Percentiles rank a stretch among this genome's conserved stretches.
Evolutionary conservation across 73 alveolate species (phyloP).

Genomic region (Tetrahymena thermophila): DNA sequence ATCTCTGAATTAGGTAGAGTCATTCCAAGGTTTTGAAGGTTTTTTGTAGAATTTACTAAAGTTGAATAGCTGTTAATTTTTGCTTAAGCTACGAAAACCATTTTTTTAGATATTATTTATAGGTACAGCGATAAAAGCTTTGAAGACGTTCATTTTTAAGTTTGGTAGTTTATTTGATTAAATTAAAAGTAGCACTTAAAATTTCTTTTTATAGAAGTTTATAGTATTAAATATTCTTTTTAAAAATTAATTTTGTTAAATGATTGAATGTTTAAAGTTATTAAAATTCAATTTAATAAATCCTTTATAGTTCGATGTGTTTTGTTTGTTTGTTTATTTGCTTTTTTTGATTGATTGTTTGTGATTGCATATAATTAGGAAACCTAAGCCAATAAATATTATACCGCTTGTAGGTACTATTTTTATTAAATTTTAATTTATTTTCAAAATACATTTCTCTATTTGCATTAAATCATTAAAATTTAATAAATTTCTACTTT

Average conservation of each 20-base stretch:
- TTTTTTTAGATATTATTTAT: not conserved
- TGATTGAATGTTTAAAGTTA: not conserved
- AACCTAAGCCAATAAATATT: not conserved
- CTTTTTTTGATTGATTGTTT: too few relatives aligned
- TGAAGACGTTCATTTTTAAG: not conserved
- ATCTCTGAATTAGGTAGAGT: slow-evolving; percentile 5
- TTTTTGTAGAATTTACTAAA: not conserved
- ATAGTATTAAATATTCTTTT: not conserved
- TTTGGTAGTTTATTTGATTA: not conserved
- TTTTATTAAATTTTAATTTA: not conserved
- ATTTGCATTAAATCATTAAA: not conserved
- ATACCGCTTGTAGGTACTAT: not conserved
- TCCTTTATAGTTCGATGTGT: not conserved
- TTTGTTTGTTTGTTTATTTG: too few relatives aligned
- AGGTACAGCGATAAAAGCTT: not conserved
- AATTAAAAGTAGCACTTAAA: not conserved
- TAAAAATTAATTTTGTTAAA: not conserved
- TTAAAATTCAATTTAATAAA: not conserved
- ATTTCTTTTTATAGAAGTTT: not conserved
- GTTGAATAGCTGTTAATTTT: not conserved
- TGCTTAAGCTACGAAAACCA: not conserved
- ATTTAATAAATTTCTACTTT: not conserved
- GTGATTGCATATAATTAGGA: not conserved
- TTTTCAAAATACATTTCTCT: not conserved
- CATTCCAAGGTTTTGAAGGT: not conserved